Base-by-base conservation (phyloP, 2,329 filamentous ascomycete genomes). In the Sporothrix variecibatus region DNA sequence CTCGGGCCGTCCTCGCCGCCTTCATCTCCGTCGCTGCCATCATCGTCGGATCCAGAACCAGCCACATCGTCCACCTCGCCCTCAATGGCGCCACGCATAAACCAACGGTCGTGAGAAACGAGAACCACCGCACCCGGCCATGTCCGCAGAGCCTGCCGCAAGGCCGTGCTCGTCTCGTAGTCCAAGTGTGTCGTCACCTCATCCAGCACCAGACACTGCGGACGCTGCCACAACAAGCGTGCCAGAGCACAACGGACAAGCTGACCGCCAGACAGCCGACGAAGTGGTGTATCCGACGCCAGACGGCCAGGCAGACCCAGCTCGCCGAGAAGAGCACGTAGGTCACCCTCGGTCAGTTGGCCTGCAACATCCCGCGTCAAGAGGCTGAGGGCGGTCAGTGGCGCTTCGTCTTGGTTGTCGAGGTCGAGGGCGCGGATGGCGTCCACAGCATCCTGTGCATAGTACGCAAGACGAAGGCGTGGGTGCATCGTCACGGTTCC, bases 181-280 rank as follows among this genome's bases (percentile, higher is more conserved):
- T 97, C 94, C 56, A 97, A 85, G 84, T 97, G 94, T 0, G 94
- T 95, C 7, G 93, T 96, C 31, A 94, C 91, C 81, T 94, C 94
- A 80, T 95, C 93, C 8, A 95, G 86, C 6, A 95, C 86, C 2
- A 95, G 86, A 73, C 93, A 87, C 77, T 95, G 93, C 26, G 93
- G 93, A 3, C 88, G 85, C 56, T 84, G 84, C 86, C 90, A 91
- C 49, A 95, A 83, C n/a, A 94, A 82, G 67, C 89, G 87, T 1
- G 92, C 92, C 69, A 95, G 84, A 75, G 91, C 90, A 72, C 85
- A 84, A 23, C 87, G 83, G 68, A 92, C 92, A 28, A 94, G 87
- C 81, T 97, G 94, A 0, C 94, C 94, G 56, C 94, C 94, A 0
- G 93, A 95, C 0, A 97, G 85, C 79, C 91, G 89, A n/a, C 83